Base-by-base conservation (phyloP, 495 filamentous ascomycete genomes). In the Tuber borchii region DNA sequence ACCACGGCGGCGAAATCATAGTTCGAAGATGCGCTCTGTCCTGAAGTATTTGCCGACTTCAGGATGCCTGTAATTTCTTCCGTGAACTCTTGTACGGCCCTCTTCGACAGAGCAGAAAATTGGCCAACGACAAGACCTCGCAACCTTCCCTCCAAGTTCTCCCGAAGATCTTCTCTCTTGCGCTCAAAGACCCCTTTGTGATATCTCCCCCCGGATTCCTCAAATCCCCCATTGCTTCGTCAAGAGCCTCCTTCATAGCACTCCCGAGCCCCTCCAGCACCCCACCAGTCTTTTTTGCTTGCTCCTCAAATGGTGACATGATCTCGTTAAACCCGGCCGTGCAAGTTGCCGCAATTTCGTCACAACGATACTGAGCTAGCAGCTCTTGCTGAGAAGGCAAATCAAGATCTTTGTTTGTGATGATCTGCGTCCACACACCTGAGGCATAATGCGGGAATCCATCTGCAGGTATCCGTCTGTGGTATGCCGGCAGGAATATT, bases 1-100 rank as follows among this genome's bases (percentile, higher is more conserved):
- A 99, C 96, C 73, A 97, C 97, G 79, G 93, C 91, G 43, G 94
- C 93, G 84, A 99, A 99, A 82, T 98, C 95, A 82, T 99, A 97
- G 74, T 93, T 93, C 87, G 97, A 97, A 84, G 97, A 95, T 0
- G 94, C 94, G 2, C 88, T 86, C 83, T 97, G 97, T 70, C 97
- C 95, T n/a, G 89, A 86, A 5, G 89, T 87, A 71, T 83, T 83
- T 4, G 87, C 84, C 12, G 73, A 74, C 71, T 83, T 83, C 37
- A 83, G 71, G 45, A 83, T 77, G 17, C 73, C 71, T 51, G 87
- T 89, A 70, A 99, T 95, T 0, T 93, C 92, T 17, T 97, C 92
- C 79, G 90, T 94, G 83, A 99, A 99, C 3, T 90, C 88, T n/a
- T 86, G 84, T 71, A 97, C 90, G n/a, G 93, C 93, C 0, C 89